These are phyloP conservation scores for Boletus coccyginus DNA, from an alignment of 768 basidiomycete species.

Conservation along the genomic window DNA sequence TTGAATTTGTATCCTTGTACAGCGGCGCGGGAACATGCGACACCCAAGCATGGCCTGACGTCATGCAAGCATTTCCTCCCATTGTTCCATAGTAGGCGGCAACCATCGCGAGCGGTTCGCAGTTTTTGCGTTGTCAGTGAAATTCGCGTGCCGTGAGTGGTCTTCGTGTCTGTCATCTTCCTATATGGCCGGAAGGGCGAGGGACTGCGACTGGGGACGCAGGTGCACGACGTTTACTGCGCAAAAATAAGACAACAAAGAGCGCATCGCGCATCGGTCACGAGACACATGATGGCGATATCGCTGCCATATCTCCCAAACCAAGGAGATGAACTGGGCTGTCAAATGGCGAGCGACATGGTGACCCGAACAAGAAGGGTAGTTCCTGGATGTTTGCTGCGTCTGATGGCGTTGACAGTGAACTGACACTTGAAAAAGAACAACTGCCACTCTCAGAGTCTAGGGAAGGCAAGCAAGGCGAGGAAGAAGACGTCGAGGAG, in stretches of 20 bases:
- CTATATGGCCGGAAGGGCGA: too few species aligned
- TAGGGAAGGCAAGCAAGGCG: constrained; percentile 1
- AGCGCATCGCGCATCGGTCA: background rate
- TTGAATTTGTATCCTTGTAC: background rate
- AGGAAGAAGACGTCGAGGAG: constrained; percentile 4
- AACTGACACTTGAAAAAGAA: constrained; percentile 1
- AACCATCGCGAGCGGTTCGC: background rate
- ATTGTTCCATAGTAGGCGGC: too few species aligned
- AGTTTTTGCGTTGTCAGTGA: background rate
- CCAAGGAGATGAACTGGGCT: background rate
- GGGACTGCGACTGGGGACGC: background rate
- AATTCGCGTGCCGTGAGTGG: background rate
- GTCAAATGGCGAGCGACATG: background rate
- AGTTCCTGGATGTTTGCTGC: background rate
- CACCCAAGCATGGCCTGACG: background rate
- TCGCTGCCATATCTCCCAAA: background rate
- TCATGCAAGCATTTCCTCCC: too few species aligned
- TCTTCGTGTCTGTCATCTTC: background rate
- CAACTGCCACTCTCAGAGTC: background rate
- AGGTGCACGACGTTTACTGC: background rate
- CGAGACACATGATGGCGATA: background rate
- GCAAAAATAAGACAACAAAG: background rate
- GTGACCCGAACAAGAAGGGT: background rate
- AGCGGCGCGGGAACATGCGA: background rate
- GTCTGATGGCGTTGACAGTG: constrained; percentile 1